Evolutionary conservation across 2,329 filamentous ascomycete species (phyloP).

Genomic region (Microdochium nivale): DNA sequence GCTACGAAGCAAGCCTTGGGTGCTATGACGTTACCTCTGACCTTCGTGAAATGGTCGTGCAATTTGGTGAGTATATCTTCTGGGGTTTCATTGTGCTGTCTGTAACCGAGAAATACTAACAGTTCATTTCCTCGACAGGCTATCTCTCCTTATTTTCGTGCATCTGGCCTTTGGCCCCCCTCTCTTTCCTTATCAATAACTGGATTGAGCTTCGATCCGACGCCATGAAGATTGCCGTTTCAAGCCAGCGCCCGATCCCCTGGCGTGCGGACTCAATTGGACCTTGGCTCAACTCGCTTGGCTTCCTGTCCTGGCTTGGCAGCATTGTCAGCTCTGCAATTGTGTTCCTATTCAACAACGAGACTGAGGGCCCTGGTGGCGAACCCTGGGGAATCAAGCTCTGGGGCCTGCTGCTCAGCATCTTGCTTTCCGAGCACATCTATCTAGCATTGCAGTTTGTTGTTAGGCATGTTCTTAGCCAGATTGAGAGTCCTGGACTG

Average conservation of each 20-base stretch:
- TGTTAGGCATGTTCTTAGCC: constrained; percentile 65
- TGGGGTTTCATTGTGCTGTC: not conserved
- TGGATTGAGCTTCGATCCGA: constrained; percentile 93
- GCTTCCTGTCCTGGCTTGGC: constrained; percentile 89
- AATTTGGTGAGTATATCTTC: constrained; percentile 45
- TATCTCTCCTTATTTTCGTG: constrained; percentile 89
- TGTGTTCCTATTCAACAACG: constrained; percentile 77
- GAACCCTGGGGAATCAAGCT: constrained; percentile 62
- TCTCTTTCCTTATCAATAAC: constrained; percentile 89
- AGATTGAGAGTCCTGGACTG: constrained; percentile 76
- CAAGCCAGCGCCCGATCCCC: constrained; percentile 82
- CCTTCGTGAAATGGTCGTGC: constrained; percentile 87
- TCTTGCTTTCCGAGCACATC: constrained; percentile 81
- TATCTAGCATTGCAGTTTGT: constrained; percentile 72
- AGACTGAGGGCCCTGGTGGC: constrained; percentile 56
- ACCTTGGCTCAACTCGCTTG: constrained; percentile 78
- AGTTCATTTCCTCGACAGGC: constrained; percentile 34
- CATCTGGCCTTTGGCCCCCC: constrained; percentile 86
- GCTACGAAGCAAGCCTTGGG: constrained; percentile 72
- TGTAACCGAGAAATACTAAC: constrained; percentile 8
- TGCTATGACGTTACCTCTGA: constrained; percentile 86
- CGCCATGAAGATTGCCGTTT: constrained; percentile 85
- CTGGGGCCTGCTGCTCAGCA: constrained; percentile 73
- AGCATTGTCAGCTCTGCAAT: constrained; percentile 81
- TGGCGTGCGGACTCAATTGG: constrained; percentile 91